Evolutionary conservation across 2,329 filamentous ascomycete genomes (phyloP).

Genomic region (Paramyrothecium sp.): DNA sequence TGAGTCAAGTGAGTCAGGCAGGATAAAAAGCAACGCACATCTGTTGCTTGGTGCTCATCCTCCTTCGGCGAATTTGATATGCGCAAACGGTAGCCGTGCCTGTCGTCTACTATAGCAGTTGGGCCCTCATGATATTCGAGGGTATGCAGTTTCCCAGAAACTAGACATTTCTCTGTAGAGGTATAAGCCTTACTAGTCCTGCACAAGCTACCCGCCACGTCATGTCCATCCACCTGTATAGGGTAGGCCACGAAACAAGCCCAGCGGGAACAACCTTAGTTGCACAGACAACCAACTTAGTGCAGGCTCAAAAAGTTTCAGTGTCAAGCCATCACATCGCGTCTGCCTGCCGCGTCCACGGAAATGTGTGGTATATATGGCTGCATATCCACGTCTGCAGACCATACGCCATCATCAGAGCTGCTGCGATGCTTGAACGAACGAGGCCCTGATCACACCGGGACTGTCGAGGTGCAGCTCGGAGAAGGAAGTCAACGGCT

Average conservation of each 20-base stretch:
- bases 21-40: too few species aligned
- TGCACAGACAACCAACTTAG: too few species aligned
- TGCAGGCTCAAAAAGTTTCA: too few species aligned
- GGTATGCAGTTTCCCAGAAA: too few species aligned
- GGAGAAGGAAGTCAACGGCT: slow-evolving; percentile 23
- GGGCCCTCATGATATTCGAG: too few species aligned
- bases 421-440: slow-evolving; percentile 48
- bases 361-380: slow-evolving; percentile 63
- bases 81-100: too few species aligned
- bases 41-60: background rate
- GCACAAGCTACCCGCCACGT: background rate
- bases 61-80: too few species aligned
- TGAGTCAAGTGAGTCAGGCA: background rate
- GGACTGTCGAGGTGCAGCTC: slow-evolving; percentile 34
- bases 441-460: slow-evolving; percentile 60
- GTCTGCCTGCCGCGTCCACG: slow-evolving; percentile 8
- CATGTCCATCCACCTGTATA: background rate
- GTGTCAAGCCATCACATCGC: background rate
- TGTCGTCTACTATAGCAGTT: too few species aligned
- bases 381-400: slow-evolving; percentile 36
- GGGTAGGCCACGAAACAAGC: background rate
- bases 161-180: too few species aligned
- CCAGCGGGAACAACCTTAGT: too few species aligned
- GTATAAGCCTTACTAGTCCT: too few species aligned
- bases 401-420: slow-evolving; percentile 25